Percentiles rank a stretch among this genome's conserved stretches.
phyloP scores from a whole-genome alignment of 2,329 filamentous ascomycete genomes.

The Beauveria bassiana region DNA sequence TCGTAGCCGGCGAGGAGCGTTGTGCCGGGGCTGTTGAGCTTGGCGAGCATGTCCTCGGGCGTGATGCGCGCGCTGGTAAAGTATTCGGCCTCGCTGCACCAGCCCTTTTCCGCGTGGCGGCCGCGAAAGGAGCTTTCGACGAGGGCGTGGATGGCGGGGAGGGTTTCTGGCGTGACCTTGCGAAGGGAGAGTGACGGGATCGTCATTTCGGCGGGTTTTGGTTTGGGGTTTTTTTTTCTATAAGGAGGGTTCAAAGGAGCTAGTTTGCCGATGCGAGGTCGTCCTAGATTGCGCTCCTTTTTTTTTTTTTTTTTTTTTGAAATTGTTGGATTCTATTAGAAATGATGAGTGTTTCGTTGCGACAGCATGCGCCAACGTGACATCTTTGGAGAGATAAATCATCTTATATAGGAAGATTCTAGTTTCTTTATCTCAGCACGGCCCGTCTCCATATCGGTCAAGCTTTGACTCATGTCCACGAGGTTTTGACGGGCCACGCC shows the following conservation, averaged over 20 bases:
- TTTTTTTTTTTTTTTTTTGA: not conserved
- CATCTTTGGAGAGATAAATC: not conserved
- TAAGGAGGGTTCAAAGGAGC: not conserved
- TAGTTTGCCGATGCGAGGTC: not conserved
- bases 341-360: not conserved
- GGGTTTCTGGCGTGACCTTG: slow-evolving; percentile 26
- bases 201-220: not conserved
- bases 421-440: not conserved
- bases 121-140: slow-evolving; percentile 39
- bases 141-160: slow-evolving; percentile 27
- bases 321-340: not conserved
- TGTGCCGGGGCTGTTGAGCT: slow-evolving; percentile 31
- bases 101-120: slow-evolving; percentile 31
- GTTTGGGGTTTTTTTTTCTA: too few relatives aligned
- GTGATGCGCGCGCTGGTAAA: slow-evolving; percentile 37
- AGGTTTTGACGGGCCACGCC: not conserved
- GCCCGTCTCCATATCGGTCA: not conserved
- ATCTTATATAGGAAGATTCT: not conserved
- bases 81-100: slow-evolving; percentile 40
- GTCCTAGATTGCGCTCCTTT: not conserved
- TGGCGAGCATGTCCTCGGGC: slow-evolving; percentile 24
- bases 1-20: slow-evolving; percentile 30
- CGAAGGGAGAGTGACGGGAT: slow-evolving; percentile 24
- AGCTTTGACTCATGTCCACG: not conserved
- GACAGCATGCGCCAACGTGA: not conserved